A percentile compares a stretch with the other conserved stretches of the same genome.
Conservation (phyloP, 768 basidiomycete genomes). For the Podaxis sp. region DNA sequence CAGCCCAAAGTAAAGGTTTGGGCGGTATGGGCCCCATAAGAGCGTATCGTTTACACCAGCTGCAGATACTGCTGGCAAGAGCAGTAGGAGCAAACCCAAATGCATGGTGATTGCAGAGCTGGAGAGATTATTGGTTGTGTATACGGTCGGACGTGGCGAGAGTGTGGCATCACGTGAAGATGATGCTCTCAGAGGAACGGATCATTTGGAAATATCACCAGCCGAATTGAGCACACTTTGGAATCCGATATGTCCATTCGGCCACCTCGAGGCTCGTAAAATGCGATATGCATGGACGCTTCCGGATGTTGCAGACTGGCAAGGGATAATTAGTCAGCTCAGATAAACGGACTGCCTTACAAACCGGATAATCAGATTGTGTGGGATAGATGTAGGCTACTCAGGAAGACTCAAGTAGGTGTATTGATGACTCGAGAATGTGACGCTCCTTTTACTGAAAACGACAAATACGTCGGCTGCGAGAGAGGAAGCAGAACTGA, state of each 20-base stretch:
- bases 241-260: background rate
- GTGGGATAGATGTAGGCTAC: background rate
- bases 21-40: slow-evolving; percentile 85
- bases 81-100: slow-evolving; percentile 38
- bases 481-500: background rate
- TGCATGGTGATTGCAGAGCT: slow-evolving; percentile 30
- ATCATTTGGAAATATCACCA: background rate
- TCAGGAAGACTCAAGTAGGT: background rate
- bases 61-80: slow-evolving; percentile 34
- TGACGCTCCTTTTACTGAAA: background rate
- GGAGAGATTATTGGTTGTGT: background rate
- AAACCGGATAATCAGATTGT: background rate
- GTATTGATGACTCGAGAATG: background rate
- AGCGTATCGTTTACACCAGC: slow-evolving; percentile 47
- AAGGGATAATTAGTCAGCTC: slow-evolving; percentile 2
- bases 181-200: background rate
- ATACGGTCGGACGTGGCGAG: slow-evolving; percentile 8
- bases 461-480: background rate
- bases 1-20: slow-evolving; percentile 94
- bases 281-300: background rate
- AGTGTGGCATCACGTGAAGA: slow-evolving; percentile 6
- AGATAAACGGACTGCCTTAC: slow-evolving; percentile 2
- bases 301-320: background rate
- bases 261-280: background rate
- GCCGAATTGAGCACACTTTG: background rate